Conservation (phyloP, 1,284 basidiomycete genomes). For the Rhodotorula sp. region DNA sequence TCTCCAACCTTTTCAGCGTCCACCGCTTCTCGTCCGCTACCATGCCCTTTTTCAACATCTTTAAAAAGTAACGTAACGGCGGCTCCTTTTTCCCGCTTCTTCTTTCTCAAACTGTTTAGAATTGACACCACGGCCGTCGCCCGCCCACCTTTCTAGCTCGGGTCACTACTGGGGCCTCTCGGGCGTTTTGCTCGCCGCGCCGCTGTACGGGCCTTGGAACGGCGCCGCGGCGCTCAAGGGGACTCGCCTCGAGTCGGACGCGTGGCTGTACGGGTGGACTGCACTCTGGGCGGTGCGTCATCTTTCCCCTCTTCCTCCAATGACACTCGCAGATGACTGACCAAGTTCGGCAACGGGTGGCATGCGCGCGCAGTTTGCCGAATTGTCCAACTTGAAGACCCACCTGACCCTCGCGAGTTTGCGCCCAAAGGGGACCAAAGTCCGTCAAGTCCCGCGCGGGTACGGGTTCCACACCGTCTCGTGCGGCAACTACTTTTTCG, state of each 20-base stretch:
- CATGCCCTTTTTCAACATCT: conserved; percentile 83
- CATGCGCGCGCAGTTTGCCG: conserved; percentile 61
- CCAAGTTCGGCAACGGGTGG: too few relatives aligned
- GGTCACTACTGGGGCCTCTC: conserved; percentile 82
- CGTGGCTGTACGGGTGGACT: conserved; percentile 66
- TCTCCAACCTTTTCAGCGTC: conserved; percentile 53
- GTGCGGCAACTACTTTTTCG: conserved; percentile 95
- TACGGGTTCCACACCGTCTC: conserved; percentile 83
- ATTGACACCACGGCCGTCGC: too few relatives aligned
- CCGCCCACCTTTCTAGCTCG: too few relatives aligned
- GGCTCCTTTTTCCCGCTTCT: conserved; percentile 46
- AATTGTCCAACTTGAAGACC: conserved; percentile 80
- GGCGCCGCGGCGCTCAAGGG: conserved; percentile 63
- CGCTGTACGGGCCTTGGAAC: conserved; percentile 70
- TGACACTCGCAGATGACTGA: too few relatives aligned
- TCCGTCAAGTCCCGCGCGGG: conserved; percentile 76
- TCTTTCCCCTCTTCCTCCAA: background rate
- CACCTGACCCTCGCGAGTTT: conserved; percentile 81
- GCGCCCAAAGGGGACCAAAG: conserved; percentile 74
- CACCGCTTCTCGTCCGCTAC: conserved; percentile 94
- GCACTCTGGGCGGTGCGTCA: conserved; percentile 71
- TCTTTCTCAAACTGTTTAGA: too few relatives aligned
- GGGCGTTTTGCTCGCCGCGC: conserved; percentile 72
- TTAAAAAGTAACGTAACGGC: conserved; percentile 76
- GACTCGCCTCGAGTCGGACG: conserved; percentile 62